Conservation (phyloP, 2,329 filamentous ascomycete genomes). For the Helotiales sp. region DNA sequence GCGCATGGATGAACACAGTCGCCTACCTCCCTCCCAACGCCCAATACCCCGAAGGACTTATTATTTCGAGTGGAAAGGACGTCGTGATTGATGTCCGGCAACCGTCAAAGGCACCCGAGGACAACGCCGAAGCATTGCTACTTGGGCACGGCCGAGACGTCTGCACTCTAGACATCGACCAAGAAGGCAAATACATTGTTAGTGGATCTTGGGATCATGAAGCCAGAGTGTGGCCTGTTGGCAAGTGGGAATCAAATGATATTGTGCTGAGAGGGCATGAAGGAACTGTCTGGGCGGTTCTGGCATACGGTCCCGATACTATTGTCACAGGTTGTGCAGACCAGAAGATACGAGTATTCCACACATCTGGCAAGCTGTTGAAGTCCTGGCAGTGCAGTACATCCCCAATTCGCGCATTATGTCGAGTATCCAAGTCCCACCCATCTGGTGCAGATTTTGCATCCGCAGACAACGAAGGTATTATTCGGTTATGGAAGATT, state of each 20-base stretch:
- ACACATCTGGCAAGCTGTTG: slow-evolving; percentile 62
- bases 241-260: slow-evolving; percentile 80
- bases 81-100: slow-evolving; percentile 88
- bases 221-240: slow-evolving; percentile 82
- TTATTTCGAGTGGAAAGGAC: slow-evolving; percentile 88
- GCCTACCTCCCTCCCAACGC: slow-evolving; percentile 71
- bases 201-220: slow-evolving; percentile 94
- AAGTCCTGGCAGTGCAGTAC: slow-evolving; percentile 68
- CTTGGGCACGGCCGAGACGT: slow-evolving; percentile 87
- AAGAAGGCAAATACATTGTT: slow-evolving; percentile 71
- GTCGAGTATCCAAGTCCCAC: slow-evolving; percentile 73
- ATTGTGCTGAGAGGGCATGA: slow-evolving; percentile 73
- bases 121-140: slow-evolving; percentile 82
- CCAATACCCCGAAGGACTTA: slow-evolving; percentile 70
- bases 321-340: slow-evolving; percentile 93
- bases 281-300: slow-evolving; percentile 86
- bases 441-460: slow-evolving; percentile 88
- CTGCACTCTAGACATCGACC: slow-evolving; percentile 78
- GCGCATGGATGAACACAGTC: slow-evolving; percentile 85
- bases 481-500: slow-evolving; percentile 84
- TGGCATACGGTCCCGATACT: slow-evolving; percentile 76
- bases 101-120: slow-evolving; percentile 63
- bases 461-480: slow-evolving; percentile 88
- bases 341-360: slow-evolving; percentile 82
- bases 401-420: slow-evolving; percentile 87